Conservation (phyloP, 148 eudicot species). For the Silene uniflora region DNA sequence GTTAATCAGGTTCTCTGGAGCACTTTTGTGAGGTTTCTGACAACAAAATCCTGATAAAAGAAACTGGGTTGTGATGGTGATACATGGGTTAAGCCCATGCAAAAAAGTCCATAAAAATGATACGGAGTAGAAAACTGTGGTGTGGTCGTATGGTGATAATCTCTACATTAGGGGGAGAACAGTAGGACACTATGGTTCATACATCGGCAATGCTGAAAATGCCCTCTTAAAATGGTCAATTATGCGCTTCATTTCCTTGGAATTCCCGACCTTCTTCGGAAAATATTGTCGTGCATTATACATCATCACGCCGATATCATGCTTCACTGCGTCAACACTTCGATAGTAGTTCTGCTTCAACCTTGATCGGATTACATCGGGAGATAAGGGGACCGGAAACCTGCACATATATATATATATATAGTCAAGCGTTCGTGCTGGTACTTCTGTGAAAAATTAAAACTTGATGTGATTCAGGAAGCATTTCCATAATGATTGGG, state of each 20-base stretch:
- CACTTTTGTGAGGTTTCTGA: background rate
- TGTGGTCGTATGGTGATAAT: background rate
- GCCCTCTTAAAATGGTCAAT: conserved; percentile 39
- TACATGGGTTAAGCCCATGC: too few species aligned
- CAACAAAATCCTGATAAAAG: background rate
- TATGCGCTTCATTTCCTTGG: conserved; percentile 39
- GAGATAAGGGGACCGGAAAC: conserved; percentile 78
- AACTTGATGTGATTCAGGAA: too few species aligned
- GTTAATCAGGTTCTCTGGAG: background rate
- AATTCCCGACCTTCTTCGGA: conserved; percentile 31
- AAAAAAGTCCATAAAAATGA: background rate
- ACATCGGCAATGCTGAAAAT: conserved; percentile 3
- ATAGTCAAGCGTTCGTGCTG: background rate
- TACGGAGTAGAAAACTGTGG: conserved; percentile 2
- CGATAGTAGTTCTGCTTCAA: conserved; percentile 65
- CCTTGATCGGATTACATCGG: conserved; percentile 49
- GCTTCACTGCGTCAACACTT: conserved; percentile 52
- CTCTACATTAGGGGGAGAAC: background rate
- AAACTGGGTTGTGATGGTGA: background rate
- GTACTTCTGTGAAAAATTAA: too few species aligned
- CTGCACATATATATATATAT: conserved; percentile 34
- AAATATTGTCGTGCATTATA: conserved; percentile 52
- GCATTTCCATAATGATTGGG: too few species aligned
- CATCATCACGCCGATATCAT: conserved; percentile 62
- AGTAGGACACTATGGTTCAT: background rate